Conservation (phyloP, 1,139 yeast genomes). For the Nematodospora anomalae region DNA sequence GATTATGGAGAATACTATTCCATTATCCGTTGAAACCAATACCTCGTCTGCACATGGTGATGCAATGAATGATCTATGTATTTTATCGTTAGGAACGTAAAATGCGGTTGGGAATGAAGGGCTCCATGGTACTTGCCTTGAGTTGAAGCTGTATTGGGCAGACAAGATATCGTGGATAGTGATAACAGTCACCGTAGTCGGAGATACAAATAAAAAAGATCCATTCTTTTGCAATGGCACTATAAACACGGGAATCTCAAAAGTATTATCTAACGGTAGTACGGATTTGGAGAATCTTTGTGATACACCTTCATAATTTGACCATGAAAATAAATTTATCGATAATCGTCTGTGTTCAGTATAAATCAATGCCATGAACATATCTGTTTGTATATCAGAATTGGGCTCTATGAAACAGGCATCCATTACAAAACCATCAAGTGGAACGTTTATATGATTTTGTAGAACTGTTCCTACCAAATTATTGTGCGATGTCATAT, state of each 20-base stretch:
- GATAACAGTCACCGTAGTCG: slow-evolving; percentile 28
- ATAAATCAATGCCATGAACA: slow-evolving; percentile 37
- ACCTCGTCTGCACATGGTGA: slow-evolving; percentile 32
- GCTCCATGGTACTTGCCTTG: slow-evolving; percentile 15
- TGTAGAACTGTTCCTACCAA: slow-evolving; percentile 40
- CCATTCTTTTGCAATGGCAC: slow-evolving; percentile 34
- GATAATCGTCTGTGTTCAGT: slow-evolving; percentile 39
- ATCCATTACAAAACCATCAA: slow-evolving; percentile 44
- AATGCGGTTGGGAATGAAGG: slow-evolving; percentile 41
- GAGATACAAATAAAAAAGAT: slow-evolving; percentile 37
- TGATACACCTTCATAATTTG: slow-evolving; percentile 30
- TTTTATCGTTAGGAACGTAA: slow-evolving; percentile 26
- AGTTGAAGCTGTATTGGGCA: slow-evolving; percentile 40
- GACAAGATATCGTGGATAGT: slow-evolving; percentile 48
- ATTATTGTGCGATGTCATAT: slow-evolving; percentile 34
- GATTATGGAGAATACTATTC: slow-evolving; percentile 36
- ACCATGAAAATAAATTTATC: slow-evolving; percentile 45
- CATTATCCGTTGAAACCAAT: slow-evolving; percentile 42
- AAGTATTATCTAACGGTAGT: slow-evolving; percentile 39
- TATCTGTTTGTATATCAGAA: slow-evolving; percentile 23
- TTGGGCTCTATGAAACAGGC: slow-evolving; percentile 45
- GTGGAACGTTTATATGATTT: slow-evolving; percentile 39
- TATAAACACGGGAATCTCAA: slow-evolving; percentile 42
- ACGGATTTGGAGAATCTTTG: slow-evolving; percentile 21
- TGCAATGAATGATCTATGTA: slow-evolving; percentile 15